Base-by-base conservation (phyloP, 306 rosid genomes). In the Pueraria montana region DNA sequence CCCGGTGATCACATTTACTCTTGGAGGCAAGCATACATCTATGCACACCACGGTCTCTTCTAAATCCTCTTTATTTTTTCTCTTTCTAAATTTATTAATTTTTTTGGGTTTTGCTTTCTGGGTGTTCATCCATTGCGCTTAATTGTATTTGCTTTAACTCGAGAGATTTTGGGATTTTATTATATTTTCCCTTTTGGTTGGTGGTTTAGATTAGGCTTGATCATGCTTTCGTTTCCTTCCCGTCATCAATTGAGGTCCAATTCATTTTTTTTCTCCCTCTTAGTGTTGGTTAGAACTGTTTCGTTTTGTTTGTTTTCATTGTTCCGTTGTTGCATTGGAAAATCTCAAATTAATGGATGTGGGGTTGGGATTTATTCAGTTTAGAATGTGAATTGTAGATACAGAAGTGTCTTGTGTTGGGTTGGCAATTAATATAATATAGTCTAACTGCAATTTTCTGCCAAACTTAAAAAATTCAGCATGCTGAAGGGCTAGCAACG, bases 1-100 rank as follows among this genome's bases (percentile, higher is more conserved):
- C 89, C 93, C 32, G 97, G 94, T 11, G 94, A 95, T 84, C 98
- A 95, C 81, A 91, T 95, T 69, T 93, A 95, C 81, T 91, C 98
- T 1, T 95, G 98, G 98, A 88, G 94, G 68, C 82, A 67, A 64
- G 93, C 89, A 2, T 88, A 93, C 83, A 32, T 93, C 83, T 95
- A 95, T 32, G 89, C 98, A 4, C 98, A 95, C 85, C 98, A 95
- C 80, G 98, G 97, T 93, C 71, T 65, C n/a, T 21, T 72, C 38
- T 9, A 17, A 32, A 30, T 34, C 23, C 42, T 7, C 1, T 27
- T 27, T 27, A 4, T 14, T 12, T 78, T 18, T 49, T 3, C 11
- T 2, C 11, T 2, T 61, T 32, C 11, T 18, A 13, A 67, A 64
- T 4, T 78, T 32, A 0, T 79, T 1, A 23, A 74, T 24, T 52